Percentiles rank a stretch among this genome's conserved stretches.
These are phyloP conservation scores for Podaxis sp. DNA, from an alignment of 768 basidiomycete genomes.

Conservation along the genomic window DNA sequence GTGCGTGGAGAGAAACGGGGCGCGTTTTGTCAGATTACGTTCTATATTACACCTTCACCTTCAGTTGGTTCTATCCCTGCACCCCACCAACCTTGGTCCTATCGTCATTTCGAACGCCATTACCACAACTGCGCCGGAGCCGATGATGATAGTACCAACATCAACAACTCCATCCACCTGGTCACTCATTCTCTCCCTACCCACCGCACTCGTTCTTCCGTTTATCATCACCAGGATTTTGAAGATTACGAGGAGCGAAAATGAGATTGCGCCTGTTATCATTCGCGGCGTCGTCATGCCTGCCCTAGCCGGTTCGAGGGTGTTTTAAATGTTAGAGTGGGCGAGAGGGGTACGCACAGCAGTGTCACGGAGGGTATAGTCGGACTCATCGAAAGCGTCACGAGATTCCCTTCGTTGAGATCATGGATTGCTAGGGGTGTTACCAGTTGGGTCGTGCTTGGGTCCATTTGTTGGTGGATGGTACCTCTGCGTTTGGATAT, in stretches of 20 bases:
- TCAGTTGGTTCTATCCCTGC: not conserved
- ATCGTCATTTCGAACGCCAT: not conserved
- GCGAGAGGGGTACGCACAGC: conserved; percentile 34
- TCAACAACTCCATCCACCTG: conserved; percentile 47
- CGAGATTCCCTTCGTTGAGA: conserved; percentile 47
- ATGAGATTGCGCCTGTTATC: conserved; percentile 67
- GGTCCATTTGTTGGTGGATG: conserved; percentile 66
- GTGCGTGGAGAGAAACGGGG: conserved; percentile 95
- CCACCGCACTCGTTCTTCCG: conserved; percentile 56
- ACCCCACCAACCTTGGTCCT: not conserved
- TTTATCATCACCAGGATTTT: conserved; percentile 56
- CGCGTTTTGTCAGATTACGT: conserved; percentile 86
- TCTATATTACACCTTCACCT: conserved; percentile 67
- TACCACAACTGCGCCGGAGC: not conserved
- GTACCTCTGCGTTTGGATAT: conserved; percentile 78
- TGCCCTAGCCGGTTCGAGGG: conserved; percentile 56
- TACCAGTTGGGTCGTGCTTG: conserved; percentile 49
- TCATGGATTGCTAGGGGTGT: conserved; percentile 63
- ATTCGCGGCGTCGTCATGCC: conserved; percentile 58
- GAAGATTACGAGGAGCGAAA: conserved; percentile 67
- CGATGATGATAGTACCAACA: conserved; percentile 1
- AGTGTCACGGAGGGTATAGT: not conserved
- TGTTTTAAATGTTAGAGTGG: conserved; percentile 86
- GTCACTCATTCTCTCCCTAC: conserved; percentile 58
- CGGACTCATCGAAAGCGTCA: not conserved